Evolutionary conservation across 768 basidiomycete species (phyloP), one percentile per base, ranked within the genome.

Genomic region (Peribolospora kevripleyi): DNA sequence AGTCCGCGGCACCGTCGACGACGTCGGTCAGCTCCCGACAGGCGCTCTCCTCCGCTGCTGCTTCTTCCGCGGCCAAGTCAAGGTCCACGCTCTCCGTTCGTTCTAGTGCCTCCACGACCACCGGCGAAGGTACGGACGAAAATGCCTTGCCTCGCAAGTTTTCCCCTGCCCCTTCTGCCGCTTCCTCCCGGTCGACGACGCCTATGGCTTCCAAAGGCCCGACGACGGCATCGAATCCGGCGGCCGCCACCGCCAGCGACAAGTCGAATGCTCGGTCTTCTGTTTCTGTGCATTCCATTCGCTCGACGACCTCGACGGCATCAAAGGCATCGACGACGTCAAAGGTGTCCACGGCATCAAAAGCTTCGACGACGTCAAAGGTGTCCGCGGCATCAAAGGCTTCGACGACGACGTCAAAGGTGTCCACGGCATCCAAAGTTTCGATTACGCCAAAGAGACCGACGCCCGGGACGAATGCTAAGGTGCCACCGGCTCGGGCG

Each of bases 371-470:
- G 53, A 41, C 57, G 51, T 48, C 64, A 60, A 13, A 52, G 25
- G 25, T 25, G 25, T 25, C 25, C 25, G 25, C 59, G 46, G 55
- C 60, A 38, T 55, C 63, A 7, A 59, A 58, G 43, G 53, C 49
- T 6, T 55, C 40, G 54, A 61, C 46, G 68, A 67, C 42, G 63
- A 62, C 37, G 72, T 73, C 38, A 65, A 67, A 37, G 72, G 73
- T 52, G 65, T 69, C 3, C 61, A 65, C 25, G 71, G 72, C 42
- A 67, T 74, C 50, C 25, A 25, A 25, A 25, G 25, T 25, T 25
- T 25, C 25, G 25, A 71, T 75, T 55, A 59, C 57, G 36, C 76
- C 74, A 3, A 60, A 74, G 25, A 72, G 74, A 39, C 67, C 74
- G 36, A 70, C 68, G 25, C 25, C 25, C 25, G 25, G 25, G 25